Conservation (phyloP, 805 yeast species). For the Candida morakotiae region DNA sequence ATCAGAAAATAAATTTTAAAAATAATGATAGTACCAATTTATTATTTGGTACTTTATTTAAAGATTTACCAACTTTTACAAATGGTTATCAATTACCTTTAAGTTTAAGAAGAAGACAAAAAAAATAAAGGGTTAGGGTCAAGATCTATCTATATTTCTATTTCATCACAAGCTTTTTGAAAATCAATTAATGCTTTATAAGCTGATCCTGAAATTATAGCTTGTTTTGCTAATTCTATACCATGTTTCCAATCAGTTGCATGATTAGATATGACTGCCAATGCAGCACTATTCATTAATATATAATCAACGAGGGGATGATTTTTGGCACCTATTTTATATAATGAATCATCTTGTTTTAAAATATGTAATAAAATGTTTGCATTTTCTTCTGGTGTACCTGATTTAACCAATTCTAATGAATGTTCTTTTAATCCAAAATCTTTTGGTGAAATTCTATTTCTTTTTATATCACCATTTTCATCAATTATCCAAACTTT, state of each 20-base stretch:
- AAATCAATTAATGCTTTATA: conserved; percentile 53
- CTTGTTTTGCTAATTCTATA: conserved; percentile 62
- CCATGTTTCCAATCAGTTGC: conserved; percentile 74
- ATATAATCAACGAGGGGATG: conserved; percentile 83
- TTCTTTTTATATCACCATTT: conserved; percentile 38
- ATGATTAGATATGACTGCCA: conserved; percentile 73
- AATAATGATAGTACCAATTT: background rate
- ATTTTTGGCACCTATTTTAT: conserved; percentile 35
- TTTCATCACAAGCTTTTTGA: conserved; percentile 18
- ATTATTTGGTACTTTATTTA: conserved; percentile 8
- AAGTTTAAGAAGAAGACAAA: conserved; percentile 1
- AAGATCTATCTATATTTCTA: conserved; percentile 6
- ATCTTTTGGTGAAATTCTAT: conserved; percentile 62
- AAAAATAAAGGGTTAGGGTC: conserved; percentile 1
- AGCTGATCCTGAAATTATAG: conserved; percentile 70
- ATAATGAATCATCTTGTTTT: conserved; percentile 43
- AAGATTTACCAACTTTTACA: conserved; percentile 2
- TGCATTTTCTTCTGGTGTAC: conserved; percentile 88
- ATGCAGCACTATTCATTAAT: conserved; percentile 82
- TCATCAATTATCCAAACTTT: conserved; percentile 68
- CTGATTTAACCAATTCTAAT: conserved; percentile 65
- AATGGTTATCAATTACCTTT: conserved; percentile 10
- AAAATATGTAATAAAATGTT: conserved; percentile 41
- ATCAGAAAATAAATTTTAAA: conserved; percentile 6
- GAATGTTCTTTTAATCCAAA: conserved; percentile 78